These are phyloP conservation scores for Elsinoe perseae DNA, from an alignment of 2,329 filamentous ascomycete genomes.

Conservation along the genomic window DNA sequence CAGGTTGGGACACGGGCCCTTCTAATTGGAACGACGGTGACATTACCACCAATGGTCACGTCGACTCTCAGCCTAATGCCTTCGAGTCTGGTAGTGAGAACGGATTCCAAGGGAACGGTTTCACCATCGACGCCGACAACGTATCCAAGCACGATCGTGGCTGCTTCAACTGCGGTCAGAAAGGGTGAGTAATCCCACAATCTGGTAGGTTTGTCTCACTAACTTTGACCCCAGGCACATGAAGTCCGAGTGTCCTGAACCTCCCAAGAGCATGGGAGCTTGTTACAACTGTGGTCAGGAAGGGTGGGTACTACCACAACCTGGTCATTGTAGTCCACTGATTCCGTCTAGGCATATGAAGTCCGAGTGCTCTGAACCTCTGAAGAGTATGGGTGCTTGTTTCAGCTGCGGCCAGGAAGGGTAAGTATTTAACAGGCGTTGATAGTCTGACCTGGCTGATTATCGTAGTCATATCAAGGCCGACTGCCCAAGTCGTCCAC, in stretches of 20 bases:
- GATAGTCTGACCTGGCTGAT: background rate
- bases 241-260: constrained; percentile 46
- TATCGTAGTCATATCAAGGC: constrained; percentile 49
- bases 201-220: constrained; percentile 16
- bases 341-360: constrained; percentile 50
- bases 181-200: constrained; percentile 34
- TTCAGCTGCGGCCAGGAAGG: constrained; percentile 51
- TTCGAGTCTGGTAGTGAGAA: background rate
- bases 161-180: constrained; percentile 55
- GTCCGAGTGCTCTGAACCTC: constrained; percentile 40
- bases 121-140: background rate
- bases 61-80: background rate
- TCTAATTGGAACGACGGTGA: background rate
- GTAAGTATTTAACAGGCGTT: constrained; percentile 27
- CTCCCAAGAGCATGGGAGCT: constrained; percentile 36
- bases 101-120: background rate
- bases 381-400: constrained; percentile 43
- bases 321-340: constrained; percentile 16
- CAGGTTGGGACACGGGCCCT: constrained; percentile 1
- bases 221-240: constrained; percentile 46
- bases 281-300: constrained; percentile 55
- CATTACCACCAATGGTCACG: background rate
- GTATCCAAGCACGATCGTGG: constrained; percentile 36
- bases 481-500: constrained; percentile 54
- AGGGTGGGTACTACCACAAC: constrained; percentile 32